A percentile compares a stretch with the other conserved stretches of the same genome.
Conservation (phyloP, 2,329 filamentous ascomycete genomes). For the Sporothrix protearum region DNA sequence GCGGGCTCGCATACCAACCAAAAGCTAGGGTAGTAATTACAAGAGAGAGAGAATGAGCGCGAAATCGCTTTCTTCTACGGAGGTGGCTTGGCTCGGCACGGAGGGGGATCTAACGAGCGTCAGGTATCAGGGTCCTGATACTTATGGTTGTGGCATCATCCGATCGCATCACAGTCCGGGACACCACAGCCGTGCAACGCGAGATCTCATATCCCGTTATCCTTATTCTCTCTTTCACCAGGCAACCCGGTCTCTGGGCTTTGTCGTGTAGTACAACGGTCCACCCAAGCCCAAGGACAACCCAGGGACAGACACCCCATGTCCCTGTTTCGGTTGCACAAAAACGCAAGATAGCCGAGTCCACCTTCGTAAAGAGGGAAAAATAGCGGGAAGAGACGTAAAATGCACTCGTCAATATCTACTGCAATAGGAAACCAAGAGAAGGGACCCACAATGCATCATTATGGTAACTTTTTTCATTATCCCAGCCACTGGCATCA, state of each 20-base stretch:
- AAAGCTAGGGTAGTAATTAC: no score
- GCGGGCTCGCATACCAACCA: no score
- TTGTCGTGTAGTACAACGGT: neutral
- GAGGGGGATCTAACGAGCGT: neutral
- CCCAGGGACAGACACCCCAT: neutral
- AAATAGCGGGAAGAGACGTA: neutral
- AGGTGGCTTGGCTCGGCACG: neutral
- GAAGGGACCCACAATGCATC: no score
- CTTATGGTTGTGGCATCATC: neutral
- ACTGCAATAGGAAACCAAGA: neutral
- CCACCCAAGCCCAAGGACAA: neutral
- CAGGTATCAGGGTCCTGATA: neutral
- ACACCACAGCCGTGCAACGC: neutral
- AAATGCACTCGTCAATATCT: neutral
- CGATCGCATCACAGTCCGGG: neutral
- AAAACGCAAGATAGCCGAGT: constrained; percentile 10
- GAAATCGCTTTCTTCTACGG: neutral
- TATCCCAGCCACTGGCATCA: neutral
- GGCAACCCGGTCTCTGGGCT: neutral
- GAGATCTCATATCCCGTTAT: neutral
- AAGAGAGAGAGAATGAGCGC: neutral
- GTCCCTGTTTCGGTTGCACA: neutral
- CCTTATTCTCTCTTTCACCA: neutral
- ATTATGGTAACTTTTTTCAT: neutral
- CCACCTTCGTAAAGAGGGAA: no score